Conservation (phyloP, 495 filamentous ascomycete species). For the Tricharina praecox region DNA sequence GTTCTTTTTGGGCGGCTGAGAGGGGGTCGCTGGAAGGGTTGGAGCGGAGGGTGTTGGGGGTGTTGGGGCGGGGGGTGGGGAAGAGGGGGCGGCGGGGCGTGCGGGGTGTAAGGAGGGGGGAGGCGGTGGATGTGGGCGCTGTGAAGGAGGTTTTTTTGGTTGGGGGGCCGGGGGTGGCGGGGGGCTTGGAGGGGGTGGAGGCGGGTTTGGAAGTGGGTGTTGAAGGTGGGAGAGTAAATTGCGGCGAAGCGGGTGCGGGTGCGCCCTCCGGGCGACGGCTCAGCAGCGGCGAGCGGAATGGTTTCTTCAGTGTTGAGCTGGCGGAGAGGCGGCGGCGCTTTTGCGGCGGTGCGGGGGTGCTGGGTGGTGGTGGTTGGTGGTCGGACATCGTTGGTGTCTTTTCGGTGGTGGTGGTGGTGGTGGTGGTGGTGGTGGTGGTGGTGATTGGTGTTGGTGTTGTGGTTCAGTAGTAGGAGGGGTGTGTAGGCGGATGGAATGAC, state of each 20-base stretch:
- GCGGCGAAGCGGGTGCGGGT: background rate
- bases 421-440: no score
- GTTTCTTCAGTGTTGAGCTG: constrained; percentile 5
- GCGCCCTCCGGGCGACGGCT: background rate
- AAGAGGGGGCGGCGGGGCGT: background rate
- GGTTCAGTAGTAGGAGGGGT: no score
- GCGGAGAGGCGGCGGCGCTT: background rate
- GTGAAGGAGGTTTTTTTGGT: background rate
- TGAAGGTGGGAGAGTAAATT: background rate
- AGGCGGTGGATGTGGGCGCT: background rate
- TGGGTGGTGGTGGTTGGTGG: no score
- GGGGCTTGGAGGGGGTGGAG: background rate
- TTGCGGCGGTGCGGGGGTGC: background rate
- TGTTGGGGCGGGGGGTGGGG: background rate
- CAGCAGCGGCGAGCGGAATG: constrained; percentile 6
- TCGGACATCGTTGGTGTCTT: no score
- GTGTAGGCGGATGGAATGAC: no score
- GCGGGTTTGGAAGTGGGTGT: background rate
- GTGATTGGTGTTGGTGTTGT: no score
- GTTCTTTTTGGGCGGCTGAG: constrained; percentile 15
- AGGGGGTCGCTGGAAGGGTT: constrained; percentile 15
- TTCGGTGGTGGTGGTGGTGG: no score
- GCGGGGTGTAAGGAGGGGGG: background rate
- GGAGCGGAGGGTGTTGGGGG: no score
- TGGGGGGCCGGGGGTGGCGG: background rate